Conservation (phyloP, 169 alveolate genomes). For the Cytauxzoon felis region DNA sequence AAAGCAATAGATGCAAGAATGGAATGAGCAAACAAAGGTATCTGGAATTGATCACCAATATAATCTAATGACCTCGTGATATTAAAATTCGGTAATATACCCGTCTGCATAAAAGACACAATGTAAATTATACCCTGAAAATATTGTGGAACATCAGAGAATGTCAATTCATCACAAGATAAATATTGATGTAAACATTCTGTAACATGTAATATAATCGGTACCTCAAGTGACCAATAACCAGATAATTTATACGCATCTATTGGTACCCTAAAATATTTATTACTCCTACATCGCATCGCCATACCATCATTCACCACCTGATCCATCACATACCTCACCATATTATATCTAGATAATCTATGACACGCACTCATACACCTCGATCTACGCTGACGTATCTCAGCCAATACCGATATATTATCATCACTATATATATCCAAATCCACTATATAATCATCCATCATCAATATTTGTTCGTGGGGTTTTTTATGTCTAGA, state of each 20-base stretch:
- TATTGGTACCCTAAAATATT: slow-evolving; percentile 22
- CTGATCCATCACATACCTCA: background rate
- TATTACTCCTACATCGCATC: slow-evolving; percentile 3
- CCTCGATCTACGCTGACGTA: background rate
- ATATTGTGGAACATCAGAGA: slow-evolving; percentile 11
- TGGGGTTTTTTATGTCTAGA: no score
- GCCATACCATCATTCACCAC: background rate
- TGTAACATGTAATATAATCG: slow-evolving; percentile 15
- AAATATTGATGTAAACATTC: slow-evolving; percentile 19
- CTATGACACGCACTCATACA: slow-evolving; percentile 1
- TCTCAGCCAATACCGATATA: slow-evolving; percentile 17
- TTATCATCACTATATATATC: slow-evolving; percentile 3
- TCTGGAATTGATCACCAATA: slow-evolving; percentile 24
- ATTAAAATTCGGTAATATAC: slow-evolving; percentile 32
- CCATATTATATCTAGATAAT: background rate
- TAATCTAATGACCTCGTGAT: background rate
- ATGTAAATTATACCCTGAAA: slow-evolving; percentile 25
- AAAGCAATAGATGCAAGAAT: slow-evolving; percentile 5
- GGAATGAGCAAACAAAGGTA: slow-evolving; percentile 9
- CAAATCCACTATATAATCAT: slow-evolving; percentile 7
- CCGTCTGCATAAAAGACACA: slow-evolving; percentile 36
- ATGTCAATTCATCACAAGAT: slow-evolving; percentile 10
- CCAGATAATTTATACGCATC: slow-evolving; percentile 14
- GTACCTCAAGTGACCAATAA: slow-evolving; percentile 35
- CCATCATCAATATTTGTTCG: background rate